Base-by-base conservation (phyloP, 164 flowering plant genomes). In the Magnolia changhungtana region DNA sequence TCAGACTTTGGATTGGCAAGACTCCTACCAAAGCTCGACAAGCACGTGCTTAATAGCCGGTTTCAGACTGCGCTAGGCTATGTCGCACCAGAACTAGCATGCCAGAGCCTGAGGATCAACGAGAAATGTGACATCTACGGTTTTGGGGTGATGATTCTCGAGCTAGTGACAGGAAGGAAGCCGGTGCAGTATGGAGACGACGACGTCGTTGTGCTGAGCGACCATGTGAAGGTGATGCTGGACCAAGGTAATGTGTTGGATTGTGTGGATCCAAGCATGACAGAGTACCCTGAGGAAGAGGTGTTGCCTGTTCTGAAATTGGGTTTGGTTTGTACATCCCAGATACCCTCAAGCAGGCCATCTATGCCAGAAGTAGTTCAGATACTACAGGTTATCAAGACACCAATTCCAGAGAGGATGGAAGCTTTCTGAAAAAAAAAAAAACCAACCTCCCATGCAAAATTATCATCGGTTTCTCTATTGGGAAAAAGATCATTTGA, bases 111-210 rank as follows among this genome's bases (percentile, higher is more conserved):
- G 67, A 89, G 96, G 80, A 89, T 94, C 11, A 91, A 87, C 14
- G 99, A 96, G 81, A 96, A 92, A 74, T 94, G 99, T 69, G 99
- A 96, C 69, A 76, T 96, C 0, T 94, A 89, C 29, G 93, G 95
- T 0, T 96, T 86, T 68, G 99, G 99, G 2, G 85, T 94, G 10
- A 31, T 96, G 86, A 81, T 91, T 6, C 88, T 96, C 5, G 98
- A 96, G 86, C 81, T 94, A 0, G 94, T 96, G 75, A 92, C 97
- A 0, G 99, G 99, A 9, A 84, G 88, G 78, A 87, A 87, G 78
- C 89, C 99, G 4, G 93, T 96, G 1, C 97, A 94, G 78, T 96
- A 92, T 71, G 96, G 98, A n/a, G 97, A 94, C 64, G 98, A 91
- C 78, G 95, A 88, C 75, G 89, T 96, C 16, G 84, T 94, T 68